These are phyloP conservation scores for Nematodospora anomalae DNA, from an alignment of 1,139 yeast genomes.

Conservation along the genomic window DNA sequence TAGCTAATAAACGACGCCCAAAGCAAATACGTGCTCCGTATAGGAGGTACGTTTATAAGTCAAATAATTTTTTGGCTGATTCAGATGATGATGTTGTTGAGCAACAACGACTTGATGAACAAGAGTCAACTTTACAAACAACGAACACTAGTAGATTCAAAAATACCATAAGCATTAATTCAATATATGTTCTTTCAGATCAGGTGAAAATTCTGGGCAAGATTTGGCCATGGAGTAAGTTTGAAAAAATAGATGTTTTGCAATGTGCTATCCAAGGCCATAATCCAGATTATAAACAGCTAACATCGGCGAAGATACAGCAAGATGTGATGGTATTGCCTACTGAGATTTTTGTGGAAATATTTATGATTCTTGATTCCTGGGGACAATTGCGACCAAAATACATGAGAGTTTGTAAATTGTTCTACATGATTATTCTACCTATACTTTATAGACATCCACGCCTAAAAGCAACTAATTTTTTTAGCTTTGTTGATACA, in stretches of 20 bases:
- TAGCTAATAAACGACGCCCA: conserved; percentile 86
- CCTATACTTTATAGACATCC: conserved; percentile 70
- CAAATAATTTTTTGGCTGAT: conserved; percentile 37
- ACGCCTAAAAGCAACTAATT: conserved; percentile 61
- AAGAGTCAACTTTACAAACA: conserved; percentile 16
- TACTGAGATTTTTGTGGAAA: conserved; percentile 56
- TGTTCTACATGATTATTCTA: conserved; percentile 58
- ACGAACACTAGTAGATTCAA: conserved; percentile 32
- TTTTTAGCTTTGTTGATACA: conserved; percentile 69
- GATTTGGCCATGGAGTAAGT: conserved; percentile 45
- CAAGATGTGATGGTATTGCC: conserved; percentile 43
- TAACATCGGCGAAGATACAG: conserved; percentile 16
- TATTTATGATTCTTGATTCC: conserved; percentile 44
- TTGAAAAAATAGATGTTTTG: conserved; percentile 49
- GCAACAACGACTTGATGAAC: conserved; percentile 17
- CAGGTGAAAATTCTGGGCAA: conserved; percentile 24
- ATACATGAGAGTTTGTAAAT: conserved; percentile 58
- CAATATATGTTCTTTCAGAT: conserved; percentile 38
- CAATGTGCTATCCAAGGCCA: conserved; percentile 29
- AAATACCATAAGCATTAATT: conserved; percentile 30
- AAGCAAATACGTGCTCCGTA: conserved; percentile 78
- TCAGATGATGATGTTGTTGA: conserved; percentile 38
- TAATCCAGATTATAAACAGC: conserved; percentile 17
- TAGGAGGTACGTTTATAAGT: conserved; percentile 71
- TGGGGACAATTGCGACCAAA: conserved; percentile 45